A percentile compares a stretch with the other conserved stretches of the same genome.
phyloP scores from a whole-genome alignment of 2,329 filamentous ascomycete genomes.

The Diaporthe destruens region DNA sequence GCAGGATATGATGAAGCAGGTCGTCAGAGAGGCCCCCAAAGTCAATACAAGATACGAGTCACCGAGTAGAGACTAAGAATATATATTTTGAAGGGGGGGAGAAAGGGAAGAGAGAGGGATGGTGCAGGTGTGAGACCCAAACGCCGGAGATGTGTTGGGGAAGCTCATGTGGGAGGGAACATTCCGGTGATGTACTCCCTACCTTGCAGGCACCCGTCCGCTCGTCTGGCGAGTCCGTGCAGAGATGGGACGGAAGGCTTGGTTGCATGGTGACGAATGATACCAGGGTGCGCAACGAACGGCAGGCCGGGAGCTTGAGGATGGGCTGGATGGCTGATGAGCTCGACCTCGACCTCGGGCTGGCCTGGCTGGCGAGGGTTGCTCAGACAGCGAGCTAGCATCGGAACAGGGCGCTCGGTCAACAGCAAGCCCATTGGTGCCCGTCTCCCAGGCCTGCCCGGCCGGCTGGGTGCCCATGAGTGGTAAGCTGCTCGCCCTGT shows the following conservation, averaged over 20 bases:
- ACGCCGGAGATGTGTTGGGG: conserved; percentile 30
- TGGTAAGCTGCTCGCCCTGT: neutral
- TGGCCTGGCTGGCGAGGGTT: conserved; percentile 1
- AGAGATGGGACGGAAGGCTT: conserved; percentile 22
- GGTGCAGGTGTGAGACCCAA: conserved; percentile 4
- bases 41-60: neutral
- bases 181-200: conserved; percentile 12
- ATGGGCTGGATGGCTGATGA: conserved; percentile 20
- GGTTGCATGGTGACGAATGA: conserved; percentile 18
- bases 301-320: too few species aligned
- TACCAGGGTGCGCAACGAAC: neutral
- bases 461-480: neutral
- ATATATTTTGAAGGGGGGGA: too few species aligned
- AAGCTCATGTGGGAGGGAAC: conserved; percentile 26
- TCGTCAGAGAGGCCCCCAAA: neutral
- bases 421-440: neutral
- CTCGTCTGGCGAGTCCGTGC: conserved; percentile 8
- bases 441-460: neutral
- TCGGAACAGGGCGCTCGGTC: neutral
- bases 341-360: conserved; percentile 7
- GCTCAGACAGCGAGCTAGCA: conserved; percentile 29
- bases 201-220: conserved; percentile 5
- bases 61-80: neutral
- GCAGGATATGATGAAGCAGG: neutral
- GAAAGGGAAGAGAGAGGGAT: neutral